A percentile compares a stretch with the other conserved stretches of the same genome.
Conservation (phyloP, 805 yeast species). For the Saturnispora kantuleensis region DNA sequence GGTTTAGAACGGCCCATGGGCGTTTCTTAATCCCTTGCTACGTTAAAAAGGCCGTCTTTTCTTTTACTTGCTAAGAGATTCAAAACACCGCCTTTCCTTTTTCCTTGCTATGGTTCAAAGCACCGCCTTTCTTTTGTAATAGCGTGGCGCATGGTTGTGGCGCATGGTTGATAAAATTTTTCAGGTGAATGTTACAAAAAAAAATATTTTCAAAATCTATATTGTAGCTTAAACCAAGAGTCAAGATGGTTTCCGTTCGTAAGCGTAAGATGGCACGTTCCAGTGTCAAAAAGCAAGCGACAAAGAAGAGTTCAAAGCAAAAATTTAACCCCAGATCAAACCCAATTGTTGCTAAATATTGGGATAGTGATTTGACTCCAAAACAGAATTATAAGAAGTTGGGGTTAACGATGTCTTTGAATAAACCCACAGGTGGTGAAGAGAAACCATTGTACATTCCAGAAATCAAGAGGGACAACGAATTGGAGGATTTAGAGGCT, state of each 20-base stretch:
- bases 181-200: no score
- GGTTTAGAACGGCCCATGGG: no score
- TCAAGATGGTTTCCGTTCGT: slow-evolving; percentile 47
- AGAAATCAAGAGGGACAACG: slow-evolving; percentile 16
- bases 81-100: no score
- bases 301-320: slow-evolving; percentile 61
- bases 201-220: no score
- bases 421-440: slow-evolving; percentile 69
- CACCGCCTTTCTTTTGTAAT: no score
- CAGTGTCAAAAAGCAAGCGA: slow-evolving; percentile 62
- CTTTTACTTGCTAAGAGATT: no score
- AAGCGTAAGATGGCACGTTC: slow-evolving; percentile 76
- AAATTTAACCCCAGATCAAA: slow-evolving; percentile 58
- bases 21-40: no score
- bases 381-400: slow-evolving; percentile 77
- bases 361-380: slow-evolving; percentile 79
- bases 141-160: no score
- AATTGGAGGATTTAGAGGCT: slow-evolving; percentile 14
- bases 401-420: slow-evolving; percentile 64
- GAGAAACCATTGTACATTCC: slow-evolving; percentile 45
- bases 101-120: no score
- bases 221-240: neutral
- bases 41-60: no score
- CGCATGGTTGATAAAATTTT: no score
- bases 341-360: slow-evolving; percentile 77